Conservation (phyloP, 352 stramenopile species). For the Phytopythium ostracodes region DNA sequence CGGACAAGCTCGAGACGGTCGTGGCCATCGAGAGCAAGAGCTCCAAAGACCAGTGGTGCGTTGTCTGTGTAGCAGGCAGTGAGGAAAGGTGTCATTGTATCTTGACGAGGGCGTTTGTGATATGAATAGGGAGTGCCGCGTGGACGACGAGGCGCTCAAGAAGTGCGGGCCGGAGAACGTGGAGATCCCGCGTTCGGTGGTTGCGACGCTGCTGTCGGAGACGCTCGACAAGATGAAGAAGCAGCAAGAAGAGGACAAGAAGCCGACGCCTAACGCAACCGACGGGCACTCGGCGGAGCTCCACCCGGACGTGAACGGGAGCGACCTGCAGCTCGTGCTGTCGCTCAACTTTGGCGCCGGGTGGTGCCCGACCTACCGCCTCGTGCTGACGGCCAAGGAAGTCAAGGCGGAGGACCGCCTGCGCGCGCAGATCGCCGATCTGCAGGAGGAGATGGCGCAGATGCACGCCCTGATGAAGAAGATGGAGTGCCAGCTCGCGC, state of each 20-base stretch:
- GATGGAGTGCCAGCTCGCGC: not conserved
- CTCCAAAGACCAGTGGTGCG: constrained; percentile 7
- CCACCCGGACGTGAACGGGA: no score
- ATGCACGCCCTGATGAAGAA: not conserved
- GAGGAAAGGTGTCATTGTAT: not conserved
- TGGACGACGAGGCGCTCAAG: constrained; percentile 4
- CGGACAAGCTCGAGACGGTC: constrained; percentile 1
- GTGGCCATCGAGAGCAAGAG: constrained; percentile 1
- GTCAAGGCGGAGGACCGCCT: constrained; percentile 2
- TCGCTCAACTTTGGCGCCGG: constrained; percentile 5
- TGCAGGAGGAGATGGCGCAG: not conserved
- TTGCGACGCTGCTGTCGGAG: not conserved
- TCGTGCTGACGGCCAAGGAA: not conserved
- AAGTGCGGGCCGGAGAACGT: not conserved
- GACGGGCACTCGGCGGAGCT: not conserved
- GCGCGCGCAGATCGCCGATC: constrained; percentile 4
- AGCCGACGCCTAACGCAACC: not conserved
- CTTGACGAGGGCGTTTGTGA: not conserved
- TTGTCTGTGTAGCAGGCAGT: no score
- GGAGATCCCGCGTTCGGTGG: not conserved
- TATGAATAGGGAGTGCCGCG: constrained; percentile 1
- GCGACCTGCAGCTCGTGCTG: not conserved
- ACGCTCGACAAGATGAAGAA: not conserved
- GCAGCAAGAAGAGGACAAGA: not conserved
- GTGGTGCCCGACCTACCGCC: not conserved